Evolutionary conservation across 768 basidiomycete genomes (phyloP).

Genomic region (Trametes cubensis): DNA sequence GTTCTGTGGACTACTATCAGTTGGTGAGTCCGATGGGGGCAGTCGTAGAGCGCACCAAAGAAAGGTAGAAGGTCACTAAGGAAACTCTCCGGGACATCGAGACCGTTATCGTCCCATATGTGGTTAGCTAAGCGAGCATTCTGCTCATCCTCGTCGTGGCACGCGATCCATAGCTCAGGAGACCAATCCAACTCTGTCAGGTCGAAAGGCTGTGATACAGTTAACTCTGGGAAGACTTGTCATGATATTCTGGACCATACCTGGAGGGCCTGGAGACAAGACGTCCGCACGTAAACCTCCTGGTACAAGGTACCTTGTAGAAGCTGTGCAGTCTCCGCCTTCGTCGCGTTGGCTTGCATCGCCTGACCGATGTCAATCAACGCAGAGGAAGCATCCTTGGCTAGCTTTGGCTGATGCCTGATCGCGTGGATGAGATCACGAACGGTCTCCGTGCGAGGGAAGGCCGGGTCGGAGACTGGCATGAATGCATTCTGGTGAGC

Average conservation of each 20-base stretch:
- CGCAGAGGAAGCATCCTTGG: constrained; percentile 80
- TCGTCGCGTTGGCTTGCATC: constrained; percentile 63
- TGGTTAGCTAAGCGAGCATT: constrained; percentile 79
- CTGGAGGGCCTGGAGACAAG: constrained; percentile 90
- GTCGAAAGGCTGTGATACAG: constrained; percentile 74
- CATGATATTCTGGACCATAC: constrained; percentile 40
- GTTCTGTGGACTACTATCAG: constrained; percentile 48
- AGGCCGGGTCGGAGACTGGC: constrained; percentile 68
- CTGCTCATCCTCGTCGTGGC: constrained; percentile 88
- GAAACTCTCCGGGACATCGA: constrained; percentile 79
- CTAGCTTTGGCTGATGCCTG: constrained; percentile 74
- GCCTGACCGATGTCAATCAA: constrained; percentile 83
- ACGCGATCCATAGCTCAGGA: constrained; percentile 83
- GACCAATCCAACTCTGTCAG: constrained; percentile 95
- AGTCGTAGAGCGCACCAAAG: constrained; percentile 56
- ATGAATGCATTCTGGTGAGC: background rate
- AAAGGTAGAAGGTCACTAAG: constrained; percentile 60
- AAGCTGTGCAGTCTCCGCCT: constrained; percentile 65
- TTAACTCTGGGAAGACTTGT: background rate
- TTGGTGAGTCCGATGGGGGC: background rate
- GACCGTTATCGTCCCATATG: constrained; percentile 94
- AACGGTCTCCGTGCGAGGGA: constrained; percentile 74
- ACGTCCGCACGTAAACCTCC: constrained; percentile 84
- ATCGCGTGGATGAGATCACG: constrained; percentile 73
- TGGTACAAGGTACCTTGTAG: constrained; percentile 78